phyloP scores from a whole-genome alignment of 805 yeast genomes.

The Cyberlindnera saturnus region DNA sequence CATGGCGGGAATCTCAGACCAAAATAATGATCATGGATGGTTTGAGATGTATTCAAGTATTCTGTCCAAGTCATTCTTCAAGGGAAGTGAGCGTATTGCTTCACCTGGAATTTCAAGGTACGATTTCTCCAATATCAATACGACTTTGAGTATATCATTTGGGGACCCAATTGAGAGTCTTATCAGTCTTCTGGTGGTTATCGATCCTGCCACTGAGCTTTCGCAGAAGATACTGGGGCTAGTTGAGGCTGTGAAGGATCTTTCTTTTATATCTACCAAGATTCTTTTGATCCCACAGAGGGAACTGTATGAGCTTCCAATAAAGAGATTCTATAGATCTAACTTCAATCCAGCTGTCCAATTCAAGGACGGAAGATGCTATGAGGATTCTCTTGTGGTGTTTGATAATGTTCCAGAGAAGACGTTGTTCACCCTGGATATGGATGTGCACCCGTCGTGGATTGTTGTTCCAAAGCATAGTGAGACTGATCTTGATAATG shows the following conservation, averaged over 20 bases:
- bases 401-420: slow-evolving; percentile 48
- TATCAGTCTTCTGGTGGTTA: slow-evolving; percentile 50
- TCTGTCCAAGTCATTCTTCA: slow-evolving; percentile 39
- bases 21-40: slow-evolving; percentile 31
- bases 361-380: slow-evolving; percentile 25
- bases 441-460: slow-evolving; percentile 67
- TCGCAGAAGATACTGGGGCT: slow-evolving; percentile 60
- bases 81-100: slow-evolving; percentile 22
- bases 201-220: slow-evolving; percentile 68
- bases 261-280: slow-evolving; percentile 46
- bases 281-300: slow-evolving; percentile 55
- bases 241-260: slow-evolving; percentile 32
- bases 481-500: slow-evolving; percentile 57
- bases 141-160: slow-evolving; percentile 18
- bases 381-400: slow-evolving; percentile 23
- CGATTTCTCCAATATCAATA: slow-evolving; percentile 33
- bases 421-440: slow-evolving; percentile 45
- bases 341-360: slow-evolving; percentile 30
- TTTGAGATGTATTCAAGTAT: slow-evolving; percentile 40
- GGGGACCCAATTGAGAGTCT: slow-evolving; percentile 25
- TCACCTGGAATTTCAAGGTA: slow-evolving; percentile 34
- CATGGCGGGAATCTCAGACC: slow-evolving; percentile 6
- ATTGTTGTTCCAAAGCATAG: slow-evolving; percentile 47
- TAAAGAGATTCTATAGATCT: slow-evolving; percentile 56
- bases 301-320: slow-evolving; percentile 34